Base-by-base conservation (phyloP, 2,329 filamentous ascomycete genomes). In the Penicillium sp. region DNA sequence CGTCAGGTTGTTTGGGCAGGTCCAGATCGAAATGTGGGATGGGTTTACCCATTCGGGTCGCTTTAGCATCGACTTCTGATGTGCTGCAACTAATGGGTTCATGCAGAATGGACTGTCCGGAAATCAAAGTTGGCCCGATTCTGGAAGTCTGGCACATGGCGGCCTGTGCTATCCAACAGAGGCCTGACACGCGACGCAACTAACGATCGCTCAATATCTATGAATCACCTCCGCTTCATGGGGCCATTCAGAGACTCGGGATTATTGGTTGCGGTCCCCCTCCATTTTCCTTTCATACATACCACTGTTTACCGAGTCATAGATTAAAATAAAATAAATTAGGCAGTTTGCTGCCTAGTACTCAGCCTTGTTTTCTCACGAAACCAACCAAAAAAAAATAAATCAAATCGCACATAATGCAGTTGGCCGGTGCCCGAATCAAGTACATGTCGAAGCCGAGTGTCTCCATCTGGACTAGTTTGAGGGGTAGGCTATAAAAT, bases 81-180 rank as follows among this genome's bases (percentile, higher is more conserved):
- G 14, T 59, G 58, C 60, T 59, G 47, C 31, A 33, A 16, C 59
- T 58, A 54, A 59, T 48, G 58, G 33, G 59, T 65, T 65, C 61
- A 64, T 66, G 62, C 61, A 62, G 60, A 52, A 62, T 60, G 61
- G 60, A 62, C 45, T 62, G 61, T 61, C 52, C 53, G 37, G 39
- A 37, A 50, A 54, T 51, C 50, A 54, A 42, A 48, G 52, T 49
- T 47, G 52, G 44, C 44, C 45, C 47, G 37, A 49, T 66, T 66
- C 58, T 67, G 57, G 63, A 67, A 66, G 56, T 53, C 58, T 55
- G 49, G 60, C 62, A 65, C 62, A 67, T 67, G 64, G 64, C 43
- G 52, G 53, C 39, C 44, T 39, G 23, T 47, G 21, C 53, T 51
- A 59, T 62, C 62, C 64, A 66, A 66, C 63, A 35, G 45, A 55